A percentile compares a stretch with the other conserved stretches of the same genome.
Conservation (phyloP, 495 filamentous ascomycete genomes). For the Tuber brumale region DNA sequence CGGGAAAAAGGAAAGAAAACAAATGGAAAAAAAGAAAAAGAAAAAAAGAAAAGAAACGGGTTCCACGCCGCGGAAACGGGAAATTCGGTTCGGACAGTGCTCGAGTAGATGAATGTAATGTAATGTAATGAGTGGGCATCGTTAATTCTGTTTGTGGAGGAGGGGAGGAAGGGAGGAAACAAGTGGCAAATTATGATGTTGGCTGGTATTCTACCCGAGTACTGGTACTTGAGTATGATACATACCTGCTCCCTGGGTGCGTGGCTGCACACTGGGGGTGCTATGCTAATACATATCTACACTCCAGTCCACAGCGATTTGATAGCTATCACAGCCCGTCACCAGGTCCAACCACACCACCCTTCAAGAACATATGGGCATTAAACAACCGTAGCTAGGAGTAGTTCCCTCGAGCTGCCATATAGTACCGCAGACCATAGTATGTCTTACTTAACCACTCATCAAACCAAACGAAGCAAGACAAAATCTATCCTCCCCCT, state of each 20-base stretch:
- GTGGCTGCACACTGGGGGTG: neutral
- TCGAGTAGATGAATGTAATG: neutral
- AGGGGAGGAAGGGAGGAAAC: neutral
- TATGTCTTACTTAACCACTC: neutral
- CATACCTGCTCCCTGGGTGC: neutral
- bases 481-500: neutral
- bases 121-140: neutral
- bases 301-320: neutral
- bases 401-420: no score
- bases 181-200: neutral
- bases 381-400: neutral
- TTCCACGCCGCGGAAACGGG: neutral
- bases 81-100: neutral
- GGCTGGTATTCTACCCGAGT: neutral
- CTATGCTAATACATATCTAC: neutral
- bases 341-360: no score
- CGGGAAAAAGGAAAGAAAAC: neutral
- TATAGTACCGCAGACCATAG: no score
- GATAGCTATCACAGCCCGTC: no score
- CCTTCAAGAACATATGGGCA: neutral
- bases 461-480: neutral
- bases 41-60: neutral
- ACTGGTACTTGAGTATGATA: no score
- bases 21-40: neutral
- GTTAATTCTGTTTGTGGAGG: neutral